Conservation (phyloP, 2,329 filamentous ascomycete species). For the Aspergillus transmontanensis region DNA sequence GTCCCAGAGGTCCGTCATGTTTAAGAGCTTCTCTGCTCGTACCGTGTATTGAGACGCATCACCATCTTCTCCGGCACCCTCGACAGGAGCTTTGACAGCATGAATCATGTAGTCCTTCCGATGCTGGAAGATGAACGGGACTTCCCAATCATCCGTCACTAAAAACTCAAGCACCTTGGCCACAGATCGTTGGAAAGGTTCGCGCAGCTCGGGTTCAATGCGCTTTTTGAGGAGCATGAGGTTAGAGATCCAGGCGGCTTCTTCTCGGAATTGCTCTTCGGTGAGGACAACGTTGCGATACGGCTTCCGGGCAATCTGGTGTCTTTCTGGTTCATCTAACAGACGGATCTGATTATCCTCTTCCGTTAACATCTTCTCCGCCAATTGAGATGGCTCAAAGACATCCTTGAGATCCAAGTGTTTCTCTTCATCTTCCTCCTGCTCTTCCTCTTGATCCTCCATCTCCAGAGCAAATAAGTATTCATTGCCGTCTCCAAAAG, state of each 20-base stretch:
- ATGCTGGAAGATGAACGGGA: constrained; percentile 97
- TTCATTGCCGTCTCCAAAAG: constrained; percentile 93
- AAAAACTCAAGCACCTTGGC: constrained; percentile 94
- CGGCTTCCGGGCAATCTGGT: constrained; percentile 85
- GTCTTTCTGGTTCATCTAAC: constrained; percentile 88
- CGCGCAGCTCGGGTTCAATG: constrained; percentile 69
- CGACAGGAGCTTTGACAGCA: constrained; percentile 69
- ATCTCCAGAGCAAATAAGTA: constrained; percentile 92
- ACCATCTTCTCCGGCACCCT: constrained; percentile 65
- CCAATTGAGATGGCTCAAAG: constrained; percentile 93
- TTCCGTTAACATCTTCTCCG: constrained; percentile 92
- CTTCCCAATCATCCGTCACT: constrained; percentile 90
- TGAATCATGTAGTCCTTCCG: constrained; percentile 97
- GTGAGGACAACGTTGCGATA: constrained; percentile 82
- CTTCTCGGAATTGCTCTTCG: constrained; percentile 84
- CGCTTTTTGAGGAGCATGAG: constrained; percentile 87
- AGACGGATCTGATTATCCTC: constrained; percentile 90
- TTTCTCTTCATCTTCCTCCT: constrained; percentile 76
- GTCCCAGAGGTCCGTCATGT: constrained; percentile 91
- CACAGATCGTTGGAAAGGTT: constrained; percentile 84
- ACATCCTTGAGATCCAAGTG: constrained; percentile 94
- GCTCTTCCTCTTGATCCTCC: constrained; percentile 81
- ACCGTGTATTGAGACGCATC: constrained; percentile 74
- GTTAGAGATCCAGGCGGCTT: constrained; percentile 88
- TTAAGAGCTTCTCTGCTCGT: constrained; percentile 81